Base-by-base conservation (phyloP, 2,329 filamentous ascomycete species). In the Nothomitra cinnamomea region DNA sequence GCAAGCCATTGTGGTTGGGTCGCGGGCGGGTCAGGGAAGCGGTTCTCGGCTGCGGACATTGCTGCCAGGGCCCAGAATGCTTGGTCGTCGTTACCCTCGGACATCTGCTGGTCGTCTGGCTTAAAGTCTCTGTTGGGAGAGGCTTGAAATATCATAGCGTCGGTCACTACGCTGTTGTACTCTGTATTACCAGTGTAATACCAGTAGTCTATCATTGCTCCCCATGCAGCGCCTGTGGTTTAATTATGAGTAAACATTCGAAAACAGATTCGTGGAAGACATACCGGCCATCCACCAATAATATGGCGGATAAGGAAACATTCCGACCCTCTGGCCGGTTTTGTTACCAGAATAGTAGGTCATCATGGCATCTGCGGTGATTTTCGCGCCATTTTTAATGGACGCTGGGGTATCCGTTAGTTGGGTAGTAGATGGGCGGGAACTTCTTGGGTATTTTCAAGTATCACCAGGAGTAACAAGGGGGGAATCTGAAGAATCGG, bases 61-160 rank as follows among this genome's bases (percentile, higher is more conserved):
- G 79, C 74, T 13, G 79, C 73, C 24, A 85, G 79, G 10, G 74
- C 79, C 83, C 83, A 87, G 63, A 86, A 86, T 32, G 78, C 79
- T 62, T 86, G 80, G 61, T 87, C 83, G 59, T 87, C 83, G 58
- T 87, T 87, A 53, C 83, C 82, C 63, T 83, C 77, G 56, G 79
- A 75, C n/a, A 71, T 70, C 12, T 66, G 66, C 57, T 82, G 76
- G 54, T 67, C 65, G 0, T 73, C 70, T 2, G 75, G 70, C 72
- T 84, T 79, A 61, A 75, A 83, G 65, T 85, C 72, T 55, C 73
- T 70, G 7, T 74, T 64, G 0, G 75, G 72, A 1, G 80, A 80
- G 69, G 74, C 63, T 77, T 80, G 80, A 24, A 72, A 76, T 4
- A 78, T 64, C 1, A 86, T 66, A 7, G 76, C 80, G 56, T 81